phyloP scores from a whole-genome alignment of 495 filamentous ascomycete genomes.

The Penicillium cosmopolitanum region DNA sequence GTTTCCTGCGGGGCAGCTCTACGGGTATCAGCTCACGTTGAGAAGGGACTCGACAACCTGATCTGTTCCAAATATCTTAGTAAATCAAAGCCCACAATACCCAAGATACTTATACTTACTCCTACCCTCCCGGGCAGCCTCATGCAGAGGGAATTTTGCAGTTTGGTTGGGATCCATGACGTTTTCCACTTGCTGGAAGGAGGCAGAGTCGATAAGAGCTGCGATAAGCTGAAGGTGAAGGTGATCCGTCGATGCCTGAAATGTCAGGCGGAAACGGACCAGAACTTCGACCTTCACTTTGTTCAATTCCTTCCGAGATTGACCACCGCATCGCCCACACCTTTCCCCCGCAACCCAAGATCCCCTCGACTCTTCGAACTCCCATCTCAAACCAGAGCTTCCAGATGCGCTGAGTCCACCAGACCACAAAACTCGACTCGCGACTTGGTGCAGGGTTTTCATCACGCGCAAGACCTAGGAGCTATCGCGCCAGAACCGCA shows the following conservation, averaged over 20 bases:
- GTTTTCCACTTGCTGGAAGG: conserved; percentile 7
- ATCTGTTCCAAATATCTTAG: conserved; percentile 43
- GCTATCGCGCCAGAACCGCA: conserved; percentile 6
- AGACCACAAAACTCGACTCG: neutral
- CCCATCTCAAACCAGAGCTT: neutral
- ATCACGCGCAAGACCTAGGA: conserved; percentile 19
- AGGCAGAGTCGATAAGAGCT: conserved; percentile 29
- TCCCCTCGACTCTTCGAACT: neutral
- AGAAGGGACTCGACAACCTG: conserved; percentile 75
- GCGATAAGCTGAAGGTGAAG: conserved; percentile 31
- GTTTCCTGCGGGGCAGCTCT: conserved; percentile 39
- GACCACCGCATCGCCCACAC: conserved; percentile 6
- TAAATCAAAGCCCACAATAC: conserved; percentile 8
- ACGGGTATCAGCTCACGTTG: conserved; percentile 53
- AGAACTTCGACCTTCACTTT: conserved; percentile 1
- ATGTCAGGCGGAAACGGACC: conserved; percentile 16
- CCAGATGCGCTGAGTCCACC: conserved; percentile 4
- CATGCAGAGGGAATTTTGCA: conserved; percentile 82
- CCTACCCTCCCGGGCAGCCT: conserved; percentile 84
- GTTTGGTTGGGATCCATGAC: conserved; percentile 48
- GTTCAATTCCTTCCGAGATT: conserved; percentile 15
- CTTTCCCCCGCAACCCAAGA: conserved; percentile 6
- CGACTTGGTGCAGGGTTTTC: conserved; percentile 20
- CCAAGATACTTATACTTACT: conserved; percentile 52
- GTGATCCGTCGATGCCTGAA: conserved; percentile 19